A percentile compares a stretch with the other conserved stretches of the same genome.
Conservation (phyloP, 345 rosid species). For the Brassica incana region DNA sequence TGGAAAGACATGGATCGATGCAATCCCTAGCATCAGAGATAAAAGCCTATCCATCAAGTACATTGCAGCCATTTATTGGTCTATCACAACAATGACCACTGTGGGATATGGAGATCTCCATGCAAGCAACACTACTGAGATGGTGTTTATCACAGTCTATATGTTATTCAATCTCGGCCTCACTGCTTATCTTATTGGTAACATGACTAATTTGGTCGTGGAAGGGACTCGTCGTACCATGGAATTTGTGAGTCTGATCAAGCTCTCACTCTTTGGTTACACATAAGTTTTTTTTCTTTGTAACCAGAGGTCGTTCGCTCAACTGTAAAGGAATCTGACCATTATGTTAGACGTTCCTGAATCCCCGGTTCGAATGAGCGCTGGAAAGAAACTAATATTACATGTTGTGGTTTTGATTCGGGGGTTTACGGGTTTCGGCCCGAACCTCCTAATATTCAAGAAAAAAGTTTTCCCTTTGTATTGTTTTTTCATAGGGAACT, state of each 20-base stretch:
- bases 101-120: slow-evolving; percentile 97
- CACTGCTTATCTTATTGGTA: slow-evolving; percentile 84
- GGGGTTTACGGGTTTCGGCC: no score
- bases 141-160: slow-evolving; percentile 73
- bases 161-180: slow-evolving; percentile 95
- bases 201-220: slow-evolving; percentile 94
- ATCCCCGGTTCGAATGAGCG: no score
- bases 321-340: no score
- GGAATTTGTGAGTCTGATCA: slow-evolving; percentile 69
- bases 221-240: slow-evolving; percentile 97
- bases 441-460: no score
- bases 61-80: slow-evolving; percentile 85
- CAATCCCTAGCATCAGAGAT: slow-evolving; percentile 70
- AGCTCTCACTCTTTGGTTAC: not conserved
- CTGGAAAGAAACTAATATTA: no score
- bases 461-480: not conserved
- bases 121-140: slow-evolving; percentile 79
- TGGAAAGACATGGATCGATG: slow-evolving; percentile 79
- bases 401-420: no score
- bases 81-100: slow-evolving; percentile 94
- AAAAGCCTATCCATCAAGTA: slow-evolving; percentile 70
- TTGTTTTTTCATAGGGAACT: slow-evolving; percentile 17
- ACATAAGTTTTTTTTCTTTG: not conserved
- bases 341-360: no score
- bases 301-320: no score